Evolutionary conservation across 1,139 yeast genomes (phyloP).

Genomic region (Geotrichum fermentans): DNA sequence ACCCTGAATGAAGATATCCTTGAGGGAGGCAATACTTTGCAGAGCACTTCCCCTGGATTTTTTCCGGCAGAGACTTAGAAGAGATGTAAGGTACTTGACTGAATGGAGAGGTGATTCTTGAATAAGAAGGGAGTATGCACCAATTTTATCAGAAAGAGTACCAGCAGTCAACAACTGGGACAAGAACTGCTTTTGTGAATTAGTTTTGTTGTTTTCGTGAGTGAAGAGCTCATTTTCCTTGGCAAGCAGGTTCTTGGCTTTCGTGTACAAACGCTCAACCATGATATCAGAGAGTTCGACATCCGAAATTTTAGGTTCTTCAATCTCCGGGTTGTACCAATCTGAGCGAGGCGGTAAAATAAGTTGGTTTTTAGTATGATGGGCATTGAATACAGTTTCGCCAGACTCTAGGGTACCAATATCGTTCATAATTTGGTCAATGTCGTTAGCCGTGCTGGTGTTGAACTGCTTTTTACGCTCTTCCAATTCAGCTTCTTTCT

Average conservation of each 20-base stretch:
- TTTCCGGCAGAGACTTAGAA: constrained; percentile 75
- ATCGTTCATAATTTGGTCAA: constrained; percentile 15
- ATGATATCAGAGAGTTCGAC: constrained; percentile 47
- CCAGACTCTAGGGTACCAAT: constrained; percentile 10
- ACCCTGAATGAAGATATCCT: constrained; percentile 68
- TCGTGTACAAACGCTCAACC: constrained; percentile 54
- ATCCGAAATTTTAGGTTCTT: constrained; percentile 37
- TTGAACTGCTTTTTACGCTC: constrained; percentile 41
- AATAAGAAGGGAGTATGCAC: constrained; percentile 84
- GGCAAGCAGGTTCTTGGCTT: constrained; percentile 64
- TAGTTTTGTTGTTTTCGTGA: constrained; percentile 72
- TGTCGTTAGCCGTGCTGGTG: constrained; percentile 30
- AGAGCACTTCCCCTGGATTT: constrained; percentile 91
- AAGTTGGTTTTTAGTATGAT: constrained; percentile 42
- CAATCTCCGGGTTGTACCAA: constrained; percentile 62
- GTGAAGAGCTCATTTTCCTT: constrained; percentile 67
- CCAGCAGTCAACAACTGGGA: constrained; percentile 86
- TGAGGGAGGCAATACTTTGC: constrained; percentile 82
- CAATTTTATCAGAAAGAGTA: constrained; percentile 91
- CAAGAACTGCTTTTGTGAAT: constrained; percentile 84
- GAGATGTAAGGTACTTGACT: constrained; percentile 71
- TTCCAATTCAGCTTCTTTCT: constrained; percentile 32
- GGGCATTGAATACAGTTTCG: constrained; percentile 14
- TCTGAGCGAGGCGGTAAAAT: constrained; percentile 60
- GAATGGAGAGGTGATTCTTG: constrained; percentile 96